Evolutionary conservation across 129 eudicot species (phyloP), one percentile per base, ranked within the genome.

Genomic region (Tagetes patula): DNA sequence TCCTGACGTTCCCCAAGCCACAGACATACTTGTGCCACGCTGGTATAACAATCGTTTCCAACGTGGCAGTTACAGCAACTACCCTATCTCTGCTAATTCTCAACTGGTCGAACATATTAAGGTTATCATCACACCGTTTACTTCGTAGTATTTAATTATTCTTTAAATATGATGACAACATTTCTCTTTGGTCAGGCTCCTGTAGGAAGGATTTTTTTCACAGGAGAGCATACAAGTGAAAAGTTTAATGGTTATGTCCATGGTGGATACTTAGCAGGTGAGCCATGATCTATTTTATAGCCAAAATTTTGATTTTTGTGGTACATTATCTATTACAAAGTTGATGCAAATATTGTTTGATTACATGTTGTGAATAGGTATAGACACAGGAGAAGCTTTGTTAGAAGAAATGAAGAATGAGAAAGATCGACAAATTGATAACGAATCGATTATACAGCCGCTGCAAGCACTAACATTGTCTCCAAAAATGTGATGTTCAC

Each of bases 1-100:
- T 20, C 82, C 83, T 1, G 75, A 87, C 67, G 89, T 89, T 54
- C 98, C 96, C 1, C 83, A 86, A 10, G 96, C 96, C 68, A 81
- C 78, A 10, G 92, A 85, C 62, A 89, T 93, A 47, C 82, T 93
- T 1, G 96, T 93, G 70, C 98, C 98, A 50, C 92, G 96, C 10
- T 93, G 98, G 98, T 87, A 91, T 88, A 89, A 76, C 71, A 87
- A 93, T 66, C 92, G 96, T 14, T 93, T 87, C 79, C 96, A 93
- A 72, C 79, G 89, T 39, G 96, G 98, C 52, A 89, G 96, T 75
- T 93, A 89, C 72, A 89, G 90, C 81, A 93, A 89, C 72, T 93
- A 87, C 77, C 98, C 96, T 2, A 86, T 92, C 67, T 65, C 79
- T 49, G 80, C 55, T 12, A 77, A 91, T 76, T 79, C 81, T 39